phyloP scores from a whole-genome alignment of 202 grass and related monocot genomes.

The Carex arenaria region DNA sequence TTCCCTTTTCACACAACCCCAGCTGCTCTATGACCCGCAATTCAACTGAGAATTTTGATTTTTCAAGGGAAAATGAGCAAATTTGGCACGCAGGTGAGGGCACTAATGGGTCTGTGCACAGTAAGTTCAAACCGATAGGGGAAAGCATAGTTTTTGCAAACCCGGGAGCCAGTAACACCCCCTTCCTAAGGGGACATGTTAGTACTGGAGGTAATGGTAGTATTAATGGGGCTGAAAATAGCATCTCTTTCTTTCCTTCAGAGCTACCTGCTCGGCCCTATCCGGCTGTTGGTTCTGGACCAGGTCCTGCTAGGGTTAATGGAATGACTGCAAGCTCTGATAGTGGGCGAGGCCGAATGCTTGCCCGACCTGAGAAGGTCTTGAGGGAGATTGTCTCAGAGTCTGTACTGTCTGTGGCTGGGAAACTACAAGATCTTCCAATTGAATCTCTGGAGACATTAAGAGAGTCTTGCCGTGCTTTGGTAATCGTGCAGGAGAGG shows the following conservation, averaged over 20 bases:
- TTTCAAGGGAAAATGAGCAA: constrained; percentile 32
- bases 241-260: constrained; percentile 68
- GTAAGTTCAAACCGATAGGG: constrained; percentile 71
- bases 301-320: constrained; percentile 33
- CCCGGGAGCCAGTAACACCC: constrained; percentile 16
- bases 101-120: constrained; percentile 86
- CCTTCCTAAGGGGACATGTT: constrained; percentile 23
- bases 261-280: constrained; percentile 71
- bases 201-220: constrained; percentile 14
- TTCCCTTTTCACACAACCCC: constrained; percentile 79
- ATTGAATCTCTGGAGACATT: constrained; percentile 57
- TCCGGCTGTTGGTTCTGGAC: background rate
- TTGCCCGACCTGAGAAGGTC: constrained; percentile 45
- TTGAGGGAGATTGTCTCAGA: constrained; percentile 67
- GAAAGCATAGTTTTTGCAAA: constrained; percentile 83
- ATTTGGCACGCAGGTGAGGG: constrained; percentile 63
- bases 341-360: constrained; percentile 37
- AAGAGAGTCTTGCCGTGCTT: constrained; percentile 39
- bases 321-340: constrained; percentile 51
- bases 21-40: constrained; percentile 85
- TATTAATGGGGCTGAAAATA: constrained; percentile 9
- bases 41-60: constrained; percentile 78
- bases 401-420: constrained; percentile 45
- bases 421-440: constrained; percentile 64
- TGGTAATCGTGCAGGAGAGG: constrained; percentile 61